Evolutionary conservation across 495 filamentous ascomycete genomes (phyloP).

Genomic region (Penicillium flavigenum): DNA sequence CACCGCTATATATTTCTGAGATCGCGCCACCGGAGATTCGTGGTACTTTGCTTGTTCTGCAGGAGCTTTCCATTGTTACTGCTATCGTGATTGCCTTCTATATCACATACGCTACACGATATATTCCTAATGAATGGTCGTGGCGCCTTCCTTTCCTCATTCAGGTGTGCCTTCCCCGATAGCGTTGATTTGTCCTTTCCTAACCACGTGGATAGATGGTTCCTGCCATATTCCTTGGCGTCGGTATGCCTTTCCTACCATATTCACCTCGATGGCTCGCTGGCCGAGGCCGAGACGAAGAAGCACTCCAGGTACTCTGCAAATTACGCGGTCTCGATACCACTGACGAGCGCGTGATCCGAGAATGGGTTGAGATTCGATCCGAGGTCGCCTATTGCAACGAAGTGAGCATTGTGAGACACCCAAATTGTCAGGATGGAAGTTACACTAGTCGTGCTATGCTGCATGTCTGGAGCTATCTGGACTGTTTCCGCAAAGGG

Average conservation of each 20-base stretch:
- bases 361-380: conserved; percentile 43
- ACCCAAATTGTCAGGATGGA: conserved; percentile 30
- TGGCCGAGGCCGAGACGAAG: conserved; percentile 68
- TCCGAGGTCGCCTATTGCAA: conserved; percentile 40
- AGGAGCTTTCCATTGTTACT: conserved; percentile 67
- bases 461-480: conserved; percentile 34
- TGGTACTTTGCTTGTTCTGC: conserved; percentile 68
- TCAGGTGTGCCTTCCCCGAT: conserved; percentile 59
- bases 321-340: conserved; percentile 61
- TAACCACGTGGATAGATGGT: conserved; percentile 69
- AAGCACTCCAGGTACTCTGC: conserved; percentile 62
- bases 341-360: conserved; percentile 42
- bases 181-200: conserved; percentile 48
- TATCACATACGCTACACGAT: conserved; percentile 62
- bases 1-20: conserved; percentile 74
- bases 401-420: conserved; percentile 26
- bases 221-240: conserved; percentile 63
- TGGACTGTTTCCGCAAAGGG: conserved; percentile 35
- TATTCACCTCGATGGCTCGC: conserved; percentile 76
- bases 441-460: conserved; percentile 19
- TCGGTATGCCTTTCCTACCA: conserved; percentile 70
- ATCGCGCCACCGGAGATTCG: conserved; percentile 72
- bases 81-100: conserved; percentile 15
- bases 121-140: conserved; percentile 41
- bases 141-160: conserved; percentile 40